Base-by-base conservation (phyloP, 192 early-diverging fungal species). In the Umbelopsis ramanniana region DNA sequence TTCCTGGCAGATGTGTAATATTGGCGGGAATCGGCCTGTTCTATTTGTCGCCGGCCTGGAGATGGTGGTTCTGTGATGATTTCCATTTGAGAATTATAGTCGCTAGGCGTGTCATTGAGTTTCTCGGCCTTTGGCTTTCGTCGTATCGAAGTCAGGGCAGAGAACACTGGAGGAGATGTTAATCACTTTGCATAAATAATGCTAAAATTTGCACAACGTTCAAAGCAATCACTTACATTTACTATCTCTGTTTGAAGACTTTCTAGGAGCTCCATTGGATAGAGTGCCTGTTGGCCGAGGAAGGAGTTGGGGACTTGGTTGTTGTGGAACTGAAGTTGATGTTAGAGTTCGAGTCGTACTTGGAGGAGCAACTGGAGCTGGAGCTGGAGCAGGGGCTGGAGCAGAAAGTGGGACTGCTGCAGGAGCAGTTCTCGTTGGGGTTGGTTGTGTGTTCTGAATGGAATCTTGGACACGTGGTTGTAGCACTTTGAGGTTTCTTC, bases 61-160 rank as follows among this genome's bases (percentile, higher is more conserved):
- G 11, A 12, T n/a, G 26, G 11, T 0, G 26, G 15, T 2, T 63
- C 57, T 4, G 57, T 0, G n/a, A 35, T 35, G 3, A 19, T 37
- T 38, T 63, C 57, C 57, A 63, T 63, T 37, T 63, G 57, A 43
- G 40, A 43, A 37, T 19, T 14, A n/a, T 29, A 37, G 11, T 17
- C 15, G 35, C n/a, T 63, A n/a, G 9, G 29, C 8, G 23, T 37
- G 33, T 63, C 33, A 37, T 63, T 11, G 17, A 63, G 57, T 17
- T 35, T 38, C 19, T 63, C 57, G 26, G 14, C 57, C 37, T 63
- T 63, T 63, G 29, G 57, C 33, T 63, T 63, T 2, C 57, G 57
- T 19, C 57, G 26, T n/a, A 63, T 63, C 12, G 57, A 63, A 6
- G 48, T 17, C 19, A 63, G n/a, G 15, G 57, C 57, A 17, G 57